These are phyloP conservation scores for Diaporthe citrichinensis DNA, from an alignment of 2,329 filamentous ascomycete species.

Conservation along the genomic window DNA sequence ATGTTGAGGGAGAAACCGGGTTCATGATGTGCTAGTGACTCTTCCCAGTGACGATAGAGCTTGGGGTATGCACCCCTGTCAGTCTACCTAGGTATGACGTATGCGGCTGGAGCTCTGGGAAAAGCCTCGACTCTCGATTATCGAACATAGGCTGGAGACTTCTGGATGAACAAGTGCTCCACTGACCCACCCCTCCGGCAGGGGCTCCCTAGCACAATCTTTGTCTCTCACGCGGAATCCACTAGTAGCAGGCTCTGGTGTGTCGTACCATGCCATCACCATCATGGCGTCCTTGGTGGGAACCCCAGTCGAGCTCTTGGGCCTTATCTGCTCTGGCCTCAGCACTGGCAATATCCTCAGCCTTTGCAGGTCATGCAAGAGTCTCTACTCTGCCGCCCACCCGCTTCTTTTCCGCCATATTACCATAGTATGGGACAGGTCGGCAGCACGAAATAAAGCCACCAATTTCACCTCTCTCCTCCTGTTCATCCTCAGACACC, in stretches of 20 bases:
- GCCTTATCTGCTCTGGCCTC: not conserved
- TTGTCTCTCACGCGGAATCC: not conserved
- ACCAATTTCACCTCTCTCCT: not conserved
- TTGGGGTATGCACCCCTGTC: conserved; percentile 40
- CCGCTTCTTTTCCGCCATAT: not conserved
- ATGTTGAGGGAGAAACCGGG: conserved; percentile 45
- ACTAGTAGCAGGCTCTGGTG: not conserved
- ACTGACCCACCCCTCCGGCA: not conserved
- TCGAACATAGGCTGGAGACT: not conserved
- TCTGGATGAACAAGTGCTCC: not conserved
- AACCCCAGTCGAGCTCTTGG: not conserved
- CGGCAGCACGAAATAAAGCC: too few relatives aligned
- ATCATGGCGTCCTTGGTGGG: not conserved
- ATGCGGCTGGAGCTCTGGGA: conserved; percentile 43
- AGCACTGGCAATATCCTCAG: not conserved
- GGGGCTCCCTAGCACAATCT: not conserved
- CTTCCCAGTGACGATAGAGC: conserved; percentile 42
- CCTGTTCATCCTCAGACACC: not conserved
- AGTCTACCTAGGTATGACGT: conserved; percentile 46
- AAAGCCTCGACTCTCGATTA: not conserved
- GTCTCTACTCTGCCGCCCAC: not conserved
- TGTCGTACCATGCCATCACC: not conserved
- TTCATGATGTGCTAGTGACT: conserved; percentile 15
- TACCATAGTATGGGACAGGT: not conserved
- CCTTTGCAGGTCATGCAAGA: conserved; percentile 1